Conservation (phyloP, 208 protist genomes). For the Naegleria lovaniensis region DNA sequence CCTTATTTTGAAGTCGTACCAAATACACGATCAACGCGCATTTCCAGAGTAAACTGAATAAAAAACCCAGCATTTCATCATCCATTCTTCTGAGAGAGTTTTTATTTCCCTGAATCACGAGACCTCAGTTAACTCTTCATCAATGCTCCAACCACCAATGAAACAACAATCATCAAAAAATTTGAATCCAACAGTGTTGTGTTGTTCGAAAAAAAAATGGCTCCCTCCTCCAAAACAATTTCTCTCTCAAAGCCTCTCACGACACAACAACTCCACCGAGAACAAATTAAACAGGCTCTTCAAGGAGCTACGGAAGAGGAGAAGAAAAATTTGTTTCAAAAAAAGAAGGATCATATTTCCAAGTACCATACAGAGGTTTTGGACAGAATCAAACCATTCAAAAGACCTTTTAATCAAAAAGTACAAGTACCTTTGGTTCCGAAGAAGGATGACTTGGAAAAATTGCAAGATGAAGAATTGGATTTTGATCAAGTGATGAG, state of each 20-base stretch:
- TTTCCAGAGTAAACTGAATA: too few species aligned
- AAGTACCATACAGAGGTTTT: not conserved
- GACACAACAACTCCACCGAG: not conserved
- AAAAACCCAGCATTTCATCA: too few species aligned
- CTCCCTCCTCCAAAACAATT: not conserved
- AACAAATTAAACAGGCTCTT: not conserved
- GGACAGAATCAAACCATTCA: not conserved
- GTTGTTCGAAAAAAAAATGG: not conserved
- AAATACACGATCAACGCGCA: too few species aligned
- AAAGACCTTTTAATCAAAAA: not conserved
- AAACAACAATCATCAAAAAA: too few species aligned
- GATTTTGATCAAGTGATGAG: not conserved
- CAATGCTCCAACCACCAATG: too few species aligned
- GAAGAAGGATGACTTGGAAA: not conserved
- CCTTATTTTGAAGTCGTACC: too few species aligned
- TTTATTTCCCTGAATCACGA: too few species aligned
- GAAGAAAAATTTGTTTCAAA: not conserved
- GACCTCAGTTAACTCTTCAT: too few species aligned
- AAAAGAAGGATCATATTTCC: not conserved
- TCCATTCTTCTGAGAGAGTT: too few species aligned
- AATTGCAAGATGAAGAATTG: not conserved
- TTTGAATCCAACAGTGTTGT: too few species aligned
- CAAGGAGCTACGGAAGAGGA: not conserved
- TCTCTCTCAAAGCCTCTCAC: not conserved
- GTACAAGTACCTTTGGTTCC: not conserved